Evolutionary conservation across 2,329 filamentous ascomycete species (phyloP).

Genomic region (Rhynchosporium graminicola): DNA sequence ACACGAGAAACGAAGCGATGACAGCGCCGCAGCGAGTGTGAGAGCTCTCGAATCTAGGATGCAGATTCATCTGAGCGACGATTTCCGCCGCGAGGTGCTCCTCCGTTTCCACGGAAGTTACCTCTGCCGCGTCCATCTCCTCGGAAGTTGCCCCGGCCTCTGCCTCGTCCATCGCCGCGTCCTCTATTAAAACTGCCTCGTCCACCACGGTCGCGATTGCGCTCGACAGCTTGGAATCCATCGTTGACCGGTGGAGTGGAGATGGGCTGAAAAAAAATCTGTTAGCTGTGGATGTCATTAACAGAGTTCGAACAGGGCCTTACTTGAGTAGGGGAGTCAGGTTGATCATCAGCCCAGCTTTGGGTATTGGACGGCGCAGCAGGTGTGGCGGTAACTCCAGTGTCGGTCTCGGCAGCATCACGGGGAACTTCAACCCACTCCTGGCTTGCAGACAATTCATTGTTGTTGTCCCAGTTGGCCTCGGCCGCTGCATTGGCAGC

Average conservation of each 20-base stretch:
- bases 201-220: conserved; percentile 52
- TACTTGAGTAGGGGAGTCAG: conserved; percentile 52
- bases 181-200: conserved; percentile 51
- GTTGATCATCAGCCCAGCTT: conserved; percentile 82
- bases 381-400: conserved; percentile 59
- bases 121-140: conserved; percentile 44
- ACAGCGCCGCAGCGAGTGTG: conserved; percentile 12
- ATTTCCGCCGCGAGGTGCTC: conserved; percentile 28
- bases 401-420: conserved; percentile 73
- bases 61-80: conserved; percentile 32
- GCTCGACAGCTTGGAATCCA: conserved; percentile 72
- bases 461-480: conserved; percentile 61
- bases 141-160: conserved; percentile 43
- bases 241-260: conserved; percentile 51
- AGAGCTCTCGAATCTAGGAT: conserved; percentile 7
- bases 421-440: conserved; percentile 64
- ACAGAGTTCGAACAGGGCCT: conserved; percentile 28
- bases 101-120: conserved; percentile 32
- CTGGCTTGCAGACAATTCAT: conserved; percentile 40
- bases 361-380: conserved; percentile 57
- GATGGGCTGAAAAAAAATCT: conserved; percentile 30
- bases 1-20: conserved; percentile 27
- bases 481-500: conserved; percentile 63
- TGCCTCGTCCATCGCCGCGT: conserved; percentile 49
- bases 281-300: conserved; percentile 17